Conservation (phyloP, 2,329 filamentous ascomycete species). For the Diaporthe humulicola region DNA sequence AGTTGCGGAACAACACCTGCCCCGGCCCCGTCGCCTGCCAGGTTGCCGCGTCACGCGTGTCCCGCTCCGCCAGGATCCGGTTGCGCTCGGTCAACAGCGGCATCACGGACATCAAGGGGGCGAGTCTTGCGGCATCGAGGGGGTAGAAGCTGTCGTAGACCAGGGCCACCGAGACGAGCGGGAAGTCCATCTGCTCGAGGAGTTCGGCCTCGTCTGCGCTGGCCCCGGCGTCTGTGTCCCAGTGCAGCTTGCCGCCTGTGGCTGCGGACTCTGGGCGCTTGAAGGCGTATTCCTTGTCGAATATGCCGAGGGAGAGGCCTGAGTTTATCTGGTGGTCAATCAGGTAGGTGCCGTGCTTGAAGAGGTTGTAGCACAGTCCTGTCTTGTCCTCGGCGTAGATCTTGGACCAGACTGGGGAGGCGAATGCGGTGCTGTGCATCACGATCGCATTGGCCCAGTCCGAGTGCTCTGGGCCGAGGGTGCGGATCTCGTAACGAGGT, state of each 20-base stretch:
- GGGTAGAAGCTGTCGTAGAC: conserved; percentile 44
- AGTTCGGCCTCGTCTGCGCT: conserved; percentile 40
- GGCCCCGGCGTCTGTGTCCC: conserved; percentile 40
- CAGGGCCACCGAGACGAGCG: conserved; percentile 47
- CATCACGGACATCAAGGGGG: not conserved
- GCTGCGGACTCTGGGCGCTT: conserved; percentile 41
- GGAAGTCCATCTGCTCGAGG: conserved; percentile 50
- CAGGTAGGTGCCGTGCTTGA: conserved; percentile 33
- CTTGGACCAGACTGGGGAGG: conserved; percentile 43
- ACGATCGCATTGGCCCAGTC: conserved; percentile 45
- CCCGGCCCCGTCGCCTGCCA: conserved; percentile 46
- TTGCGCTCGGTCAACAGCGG: not conserved
- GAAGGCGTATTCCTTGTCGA: conserved; percentile 45
- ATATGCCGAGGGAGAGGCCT: conserved; percentile 43
- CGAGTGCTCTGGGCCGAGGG: conserved; percentile 42
- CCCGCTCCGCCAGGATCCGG: conserved; percentile 20
- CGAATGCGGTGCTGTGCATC: conserved; percentile 45
- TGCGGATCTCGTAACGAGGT: conserved; percentile 45
- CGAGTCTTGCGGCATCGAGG: conserved; percentile 38
- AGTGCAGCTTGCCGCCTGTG: conserved; percentile 45
- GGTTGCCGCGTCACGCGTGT: conserved; percentile 44
- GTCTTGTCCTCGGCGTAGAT: conserved; percentile 41
- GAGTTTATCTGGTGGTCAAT: conserved; percentile 41
- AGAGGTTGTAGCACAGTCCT: conserved; percentile 37
- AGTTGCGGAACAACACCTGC: conserved; percentile 45